Base-by-base conservation (phyloP, 768 basidiomycete species). In the Naematelia encephala region DNA sequence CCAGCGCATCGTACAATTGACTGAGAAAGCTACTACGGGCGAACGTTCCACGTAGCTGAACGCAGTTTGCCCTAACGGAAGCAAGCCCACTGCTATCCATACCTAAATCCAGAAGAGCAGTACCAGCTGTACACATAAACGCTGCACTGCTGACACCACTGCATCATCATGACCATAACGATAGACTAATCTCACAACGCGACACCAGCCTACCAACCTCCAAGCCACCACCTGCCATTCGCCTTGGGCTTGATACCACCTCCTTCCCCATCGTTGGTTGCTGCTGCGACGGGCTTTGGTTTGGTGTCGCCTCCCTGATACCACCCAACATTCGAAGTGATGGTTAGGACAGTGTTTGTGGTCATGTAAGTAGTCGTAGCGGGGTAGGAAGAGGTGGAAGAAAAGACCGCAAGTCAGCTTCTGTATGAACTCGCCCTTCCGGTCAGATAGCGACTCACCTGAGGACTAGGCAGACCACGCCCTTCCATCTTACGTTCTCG, bases 401-500 rank as follows among this genome's bases (percentile, higher is more conserved):
- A 21, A n/a, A 22, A 51, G 26, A 23, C n/a, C 16, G 27, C 8
- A 3, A 47, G n/a, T n/a, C n/a, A n/a, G n/a, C n/a, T n/a, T n/a
- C n/a, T n/a, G n/a, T n/a, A n/a, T n/a, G n/a, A n/a, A n/a, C n/a
- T n/a, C n/a, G n/a, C n/a, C n/a, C n/a, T n/a, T n/a, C n/a, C n/a
- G n/a, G 34, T 39, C 42, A 55, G 16, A 25, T 3, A 8, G n/a
- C 12, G 16, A 63, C 73, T 30, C 27, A 70, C 73, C 62, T 76
- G 75, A 19, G 69, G 64, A 59, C 64, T 67, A 14, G 75, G 75
- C 34, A 69, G 53, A 27, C 76, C 76, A 56, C 57, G 56, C 16
- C 76, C 76, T 5, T 64, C 55, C 65, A 60, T 64, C 62, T 77
- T 77, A 43, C 76, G 60, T 63, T 77, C 76, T 55, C 69, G 70